Conservation (phyloP, 345 rosid genomes). For the Iberis pinnata region DNA sequence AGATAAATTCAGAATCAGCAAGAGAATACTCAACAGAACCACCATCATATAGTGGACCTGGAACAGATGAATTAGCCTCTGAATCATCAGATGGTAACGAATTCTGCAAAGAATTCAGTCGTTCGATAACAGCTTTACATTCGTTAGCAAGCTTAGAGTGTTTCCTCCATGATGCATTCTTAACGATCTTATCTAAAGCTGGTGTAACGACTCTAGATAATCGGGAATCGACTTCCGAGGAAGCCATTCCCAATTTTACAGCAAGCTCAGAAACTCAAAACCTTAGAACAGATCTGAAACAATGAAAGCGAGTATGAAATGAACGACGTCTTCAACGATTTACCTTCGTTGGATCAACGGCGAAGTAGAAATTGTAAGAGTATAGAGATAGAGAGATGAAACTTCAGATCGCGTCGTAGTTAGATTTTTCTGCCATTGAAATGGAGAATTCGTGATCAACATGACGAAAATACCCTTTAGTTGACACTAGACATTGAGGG, state of each 20-base stretch:
- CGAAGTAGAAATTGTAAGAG: constrained; percentile 13
- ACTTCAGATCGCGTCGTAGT: constrained; percentile 31
- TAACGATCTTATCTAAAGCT: constrained; percentile 75
- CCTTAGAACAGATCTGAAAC: constrained; percentile 33
- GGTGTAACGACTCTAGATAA: constrained; percentile 63
- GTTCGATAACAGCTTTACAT: constrained; percentile 81
- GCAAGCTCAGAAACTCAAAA: constrained; percentile 35
- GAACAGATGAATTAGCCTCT: constrained; percentile 43
- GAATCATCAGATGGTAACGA: constrained; percentile 28
- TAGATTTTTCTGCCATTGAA: constrained; percentile 29
- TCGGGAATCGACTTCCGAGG: constrained; percentile 99
- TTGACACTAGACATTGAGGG: constrained; percentile 12
- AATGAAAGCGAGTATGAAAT: not conserved
- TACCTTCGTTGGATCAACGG: too few species aligned
- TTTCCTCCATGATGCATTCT: constrained; percentile 93
- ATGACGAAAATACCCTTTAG: constrained; percentile 27
- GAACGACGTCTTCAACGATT: constrained; percentile 2
- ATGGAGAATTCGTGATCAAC: not conserved
- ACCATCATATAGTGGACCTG: constrained; percentile 84
- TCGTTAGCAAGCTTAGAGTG: constrained; percentile 88
- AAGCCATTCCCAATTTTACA: constrained; percentile 82
- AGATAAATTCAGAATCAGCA: constrained; percentile 66
- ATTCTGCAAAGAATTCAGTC: constrained; percentile 40
- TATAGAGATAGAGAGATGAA: constrained; percentile 22
- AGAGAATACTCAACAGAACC: constrained; percentile 60